Percentiles rank a stretch among this genome's conserved stretches.
Evolutionary conservation across 371 early-diverging fungal genomes (phyloP).

Genomic region (Phascolomyces articulosus): DNA sequence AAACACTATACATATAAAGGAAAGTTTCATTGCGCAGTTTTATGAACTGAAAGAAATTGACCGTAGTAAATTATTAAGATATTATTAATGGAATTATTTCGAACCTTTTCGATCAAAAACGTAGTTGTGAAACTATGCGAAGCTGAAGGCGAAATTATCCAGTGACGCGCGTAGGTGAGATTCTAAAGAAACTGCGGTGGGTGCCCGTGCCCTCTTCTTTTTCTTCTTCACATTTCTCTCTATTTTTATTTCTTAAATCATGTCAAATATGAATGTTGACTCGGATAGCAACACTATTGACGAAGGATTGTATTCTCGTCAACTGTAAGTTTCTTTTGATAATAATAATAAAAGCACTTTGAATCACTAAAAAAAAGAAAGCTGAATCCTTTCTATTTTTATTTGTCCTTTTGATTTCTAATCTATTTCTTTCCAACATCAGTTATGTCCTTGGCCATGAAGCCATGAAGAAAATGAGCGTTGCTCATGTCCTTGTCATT

Average conservation of each 20-base stretch:
- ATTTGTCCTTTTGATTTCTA: background rate
- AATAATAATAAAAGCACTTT: no score
- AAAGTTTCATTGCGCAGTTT: no score
- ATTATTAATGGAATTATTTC: background rate
- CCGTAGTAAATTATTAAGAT: background rate
- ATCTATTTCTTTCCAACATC: background rate
- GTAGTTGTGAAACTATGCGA: background rate
- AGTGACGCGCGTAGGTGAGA: background rate
- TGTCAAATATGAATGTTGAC: conserved; percentile 46
- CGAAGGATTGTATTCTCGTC: conserved; percentile 96
- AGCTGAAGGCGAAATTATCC: no score
- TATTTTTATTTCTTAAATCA: background rate
- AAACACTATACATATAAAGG: no score
- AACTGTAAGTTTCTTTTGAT: conserved; percentile 94
- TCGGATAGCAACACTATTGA: conserved; percentile 77
- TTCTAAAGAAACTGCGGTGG: background rate
- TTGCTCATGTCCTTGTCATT: conserved; percentile 95
- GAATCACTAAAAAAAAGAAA: no score
- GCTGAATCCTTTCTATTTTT: background rate
- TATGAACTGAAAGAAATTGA: no score
- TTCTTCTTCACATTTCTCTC: conserved; percentile 4
- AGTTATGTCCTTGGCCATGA: conserved; percentile 99
- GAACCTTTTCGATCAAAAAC: background rate
- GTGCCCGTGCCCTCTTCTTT: background rate
- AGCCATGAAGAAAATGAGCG: conserved; percentile 99